Evolutionary conservation across 1,284 basidiomycete species (phyloP).

Genomic region (Vanrija pseudolonga): DNA sequence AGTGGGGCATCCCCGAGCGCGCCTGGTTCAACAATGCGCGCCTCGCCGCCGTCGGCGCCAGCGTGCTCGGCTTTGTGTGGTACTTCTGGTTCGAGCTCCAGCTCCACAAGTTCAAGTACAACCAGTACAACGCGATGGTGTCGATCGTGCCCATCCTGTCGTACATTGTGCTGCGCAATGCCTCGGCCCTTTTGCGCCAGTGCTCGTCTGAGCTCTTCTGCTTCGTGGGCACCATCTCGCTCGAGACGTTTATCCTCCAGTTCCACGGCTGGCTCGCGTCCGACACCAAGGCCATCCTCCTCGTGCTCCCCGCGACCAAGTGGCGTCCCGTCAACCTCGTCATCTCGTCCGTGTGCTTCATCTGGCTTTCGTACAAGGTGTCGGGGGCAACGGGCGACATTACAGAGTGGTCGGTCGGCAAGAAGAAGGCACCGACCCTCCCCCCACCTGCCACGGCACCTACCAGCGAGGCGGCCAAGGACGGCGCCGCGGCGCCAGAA

Average conservation of each 20-base stretch:
- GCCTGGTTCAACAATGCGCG: constrained; percentile 60
- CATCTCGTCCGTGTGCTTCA: constrained; percentile 68
- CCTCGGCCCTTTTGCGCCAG: constrained; percentile 65
- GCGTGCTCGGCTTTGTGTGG: constrained; percentile 62
- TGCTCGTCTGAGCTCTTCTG: constrained; percentile 66
- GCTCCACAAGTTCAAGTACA: constrained; percentile 77
- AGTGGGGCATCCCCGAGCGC: constrained; percentile 66
- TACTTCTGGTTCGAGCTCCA: constrained; percentile 80
- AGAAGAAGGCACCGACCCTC: constrained; percentile 29
- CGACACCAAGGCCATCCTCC: constrained; percentile 76
- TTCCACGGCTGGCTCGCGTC: constrained; percentile 85
- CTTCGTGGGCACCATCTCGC: constrained; percentile 74
- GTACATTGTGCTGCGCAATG: constrained; percentile 72
- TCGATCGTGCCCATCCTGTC: constrained; percentile 74
- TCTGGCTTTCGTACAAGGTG: constrained; percentile 72
- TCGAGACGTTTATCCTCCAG: constrained; percentile 84
- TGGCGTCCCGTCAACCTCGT: constrained; percentile 73
- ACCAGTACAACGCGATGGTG: constrained; percentile 75
- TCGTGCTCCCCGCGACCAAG: constrained; percentile 68
- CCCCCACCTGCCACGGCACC: constrained; percentile 28
- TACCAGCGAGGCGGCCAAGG: constrained; percentile 8
- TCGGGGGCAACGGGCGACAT: constrained; percentile 69
- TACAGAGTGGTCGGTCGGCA: constrained; percentile 65
- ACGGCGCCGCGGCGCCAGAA: constrained; percentile 19
- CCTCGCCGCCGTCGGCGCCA: constrained; percentile 54